Conservation (phyloP, 1,139 yeast species). For the Casaregolazyma suthepensis region DNA sequence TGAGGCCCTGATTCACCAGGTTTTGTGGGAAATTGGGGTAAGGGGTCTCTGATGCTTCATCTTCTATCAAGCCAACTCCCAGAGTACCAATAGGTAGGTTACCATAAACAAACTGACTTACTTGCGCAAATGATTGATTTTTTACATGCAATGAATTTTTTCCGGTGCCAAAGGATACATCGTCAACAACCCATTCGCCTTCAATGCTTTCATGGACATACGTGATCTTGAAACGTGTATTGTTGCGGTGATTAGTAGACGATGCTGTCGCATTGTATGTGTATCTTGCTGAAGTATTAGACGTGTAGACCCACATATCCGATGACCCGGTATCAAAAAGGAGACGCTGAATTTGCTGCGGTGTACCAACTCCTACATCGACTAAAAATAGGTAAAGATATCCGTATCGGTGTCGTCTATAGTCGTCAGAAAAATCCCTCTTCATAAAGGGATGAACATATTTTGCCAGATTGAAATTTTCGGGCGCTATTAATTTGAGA, state of each 20-base stretch:
- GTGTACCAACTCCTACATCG: constrained; percentile 20
- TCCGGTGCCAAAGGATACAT: not conserved
- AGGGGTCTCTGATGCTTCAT: not conserved
- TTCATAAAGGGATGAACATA: not conserved
- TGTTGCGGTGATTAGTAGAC: not conserved
- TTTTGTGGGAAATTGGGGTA: constrained; percentile 41
- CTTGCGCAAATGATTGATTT: not conserved
- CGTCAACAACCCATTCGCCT: not conserved
- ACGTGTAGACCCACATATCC: constrained; percentile 51
- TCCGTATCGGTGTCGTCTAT: constrained; percentile 32
- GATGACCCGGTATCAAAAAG: constrained; percentile 61
- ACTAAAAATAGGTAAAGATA: constrained; percentile 33
- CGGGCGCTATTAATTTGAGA: not conserved
- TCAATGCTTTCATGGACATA: not conserved
- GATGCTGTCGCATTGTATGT: not conserved
- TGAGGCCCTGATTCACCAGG: constrained; percentile 42
- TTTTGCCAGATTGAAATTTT: not conserved
- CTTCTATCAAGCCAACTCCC: not conserved
- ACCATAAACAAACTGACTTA: too few relatives aligned
- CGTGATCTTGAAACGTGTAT: not conserved
- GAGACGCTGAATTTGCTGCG: constrained; percentile 17
- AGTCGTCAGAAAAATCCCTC: constrained; percentile 17
- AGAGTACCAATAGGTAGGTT: not conserved
- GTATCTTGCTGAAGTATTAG: not conserved
- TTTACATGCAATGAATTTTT: constrained; percentile 5